Evolutionary conservation across 495 filamentous ascomycete genomes (phyloP), one percentile per base, ranked within the genome.

Genomic region (Thermothielavioides terrestris): DNA sequence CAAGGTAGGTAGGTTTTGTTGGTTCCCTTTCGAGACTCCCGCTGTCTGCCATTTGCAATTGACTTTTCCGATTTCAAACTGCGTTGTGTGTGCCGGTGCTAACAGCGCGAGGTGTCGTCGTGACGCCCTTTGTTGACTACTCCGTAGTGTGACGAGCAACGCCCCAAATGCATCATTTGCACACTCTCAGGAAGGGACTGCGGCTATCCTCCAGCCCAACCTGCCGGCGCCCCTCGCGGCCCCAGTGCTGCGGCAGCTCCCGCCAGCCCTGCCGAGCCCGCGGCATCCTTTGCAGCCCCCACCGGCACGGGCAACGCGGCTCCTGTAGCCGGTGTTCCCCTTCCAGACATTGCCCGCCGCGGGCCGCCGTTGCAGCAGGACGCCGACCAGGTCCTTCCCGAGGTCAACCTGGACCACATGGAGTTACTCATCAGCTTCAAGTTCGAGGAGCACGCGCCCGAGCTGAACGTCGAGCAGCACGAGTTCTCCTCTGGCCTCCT

Each of bases 331-430:
- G 44, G 49, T 10, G 51, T 48, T 17, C 47, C 48, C 12, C 40
- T 61, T 21, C 58, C 61, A 5, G 41, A 50, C 22, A 42, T 58
- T 2, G 49, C 42, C 17, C 9, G 25, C 15, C 3, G 20, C 11
- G 20, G 32, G 1, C 5, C 25, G 2, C 30, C 10, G 2, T 14
- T 42, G 3, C 50, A 14, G 1, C 15, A 38, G 5, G 20, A 41
- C 12, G 27, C 36, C 17, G 56, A 14, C 45, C 52, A 21, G 11
- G 37, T 11, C 20, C 39, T 49, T 14, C 55, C 57, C 7, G 46
- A 55, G 11, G 49, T 68, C 42, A 70, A 70, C 49, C 18, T 67
- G 18, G 49, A 43, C 26, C 67, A 70, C 49, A 67, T 70, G 64
- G 64, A 67, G 31, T 47, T 70, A 17, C 50, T 70, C 15, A 50